Evolutionary conservation across 768 basidiomycete genomes (phyloP), one percentile per base, ranked within the genome.

Genomic region (Kockovaella imperatae): DNA sequence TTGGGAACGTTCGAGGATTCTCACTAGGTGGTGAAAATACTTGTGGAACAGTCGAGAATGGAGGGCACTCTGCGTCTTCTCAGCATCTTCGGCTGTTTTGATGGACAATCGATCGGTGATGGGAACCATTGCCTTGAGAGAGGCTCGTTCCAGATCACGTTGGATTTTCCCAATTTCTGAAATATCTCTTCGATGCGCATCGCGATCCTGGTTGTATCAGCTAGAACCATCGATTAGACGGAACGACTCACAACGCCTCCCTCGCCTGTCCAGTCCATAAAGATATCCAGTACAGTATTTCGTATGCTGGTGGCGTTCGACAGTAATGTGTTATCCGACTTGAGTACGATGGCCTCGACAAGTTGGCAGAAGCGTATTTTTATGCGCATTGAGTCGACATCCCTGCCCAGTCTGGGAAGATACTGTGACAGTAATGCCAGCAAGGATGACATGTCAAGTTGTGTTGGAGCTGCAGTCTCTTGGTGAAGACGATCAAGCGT

Each of bases 41-140:
- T 81, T 81, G 59, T 82, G 82, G 73, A 91, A 91, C 23, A 87
- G 69, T 21, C 88, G 75, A 1, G 86, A 83, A 15, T 85, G 78
- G 8, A 80, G 79, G 62, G 86, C 83, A 0, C 77, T 75, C 21
- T 77, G 73, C 80, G 14, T 79, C 77, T 28, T 78, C 75, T 31
- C 77, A 1, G 73, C 66, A 45, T 78, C 72, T 15, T 71, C 74
- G n/a, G 78, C 71, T 4, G 78, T 74, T 44, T 78, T 75, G 18
- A 95, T 74, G 43, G 83, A 79, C 7, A 93, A 72, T 14, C 82
- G 79, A 56, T 91, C 85, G 31, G 87, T 72, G 11, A 90, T 74
- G 48, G 79, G 83, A 8, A 87, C 84, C 11, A 78, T 76, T 0
- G 86, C 82, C n/a, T 80, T 78, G 34, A 91, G 74, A 54, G 82